Evolutionary conservation across 2,329 filamentous ascomycete genomes (phyloP), one percentile per base, ranked within the genome.

Genomic region (Cryphonectria nitschkei): DNA sequence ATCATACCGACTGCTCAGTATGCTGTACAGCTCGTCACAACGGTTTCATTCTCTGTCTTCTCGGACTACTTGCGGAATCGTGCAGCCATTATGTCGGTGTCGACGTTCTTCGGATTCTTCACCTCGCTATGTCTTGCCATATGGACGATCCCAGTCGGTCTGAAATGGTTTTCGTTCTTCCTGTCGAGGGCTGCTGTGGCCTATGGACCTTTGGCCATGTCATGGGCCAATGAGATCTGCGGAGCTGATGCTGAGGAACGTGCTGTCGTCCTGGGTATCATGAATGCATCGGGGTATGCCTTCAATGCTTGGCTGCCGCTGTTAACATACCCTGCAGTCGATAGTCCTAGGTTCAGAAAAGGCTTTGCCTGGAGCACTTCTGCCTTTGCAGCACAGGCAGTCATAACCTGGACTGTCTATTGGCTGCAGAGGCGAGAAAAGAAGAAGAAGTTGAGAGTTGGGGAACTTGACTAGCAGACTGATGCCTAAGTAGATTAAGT

Each of bases 31-130:
- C 74, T 89, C 1, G 80, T 88, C 5, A 83, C 82, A 9, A 89
- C 87, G 0, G 79, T 90, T 0, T 77, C 80, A 26, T 88, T 84
- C 74, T 88, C 81, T 22, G 89, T 82, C 86, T 82, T 80, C 26
- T 88, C 82, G 14, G 88, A 84, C 77, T 82, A 80, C 6, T 77
- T 85, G 67, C 86, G 86, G 41, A 71, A 56, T 32, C 70, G 71
- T 8, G 65, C 71, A 2, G 46, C 64, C n/a, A 67, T 73, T 6
- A 74, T 74, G 72, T 68, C 68, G 11, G 66, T 73, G 11, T 69
- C 72, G 5, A 70, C 72, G 5, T 68, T 70, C 14, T 73, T 73
- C 65, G 69, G 69, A 8, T 72, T 71, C 46, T 65, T 72, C 54
- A 72, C 68, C 7, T 72, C 68, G 26, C 39, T 72, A 9, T 41